These are phyloP conservation scores for Asterochloris sp. DNA, from an alignment of 139 green algal species.

Conservation along the genomic window DNA sequence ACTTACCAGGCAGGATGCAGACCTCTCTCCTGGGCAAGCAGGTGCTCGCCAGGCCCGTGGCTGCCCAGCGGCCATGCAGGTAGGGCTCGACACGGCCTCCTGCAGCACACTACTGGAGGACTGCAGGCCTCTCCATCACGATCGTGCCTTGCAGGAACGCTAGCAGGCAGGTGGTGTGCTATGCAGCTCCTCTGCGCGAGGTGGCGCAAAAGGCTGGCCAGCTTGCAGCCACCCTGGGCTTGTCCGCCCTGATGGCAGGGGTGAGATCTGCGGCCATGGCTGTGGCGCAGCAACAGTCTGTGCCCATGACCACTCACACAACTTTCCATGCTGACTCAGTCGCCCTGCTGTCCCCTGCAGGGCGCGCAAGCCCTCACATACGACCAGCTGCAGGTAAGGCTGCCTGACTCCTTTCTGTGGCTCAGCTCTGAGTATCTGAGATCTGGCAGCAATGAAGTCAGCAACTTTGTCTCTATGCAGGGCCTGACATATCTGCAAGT, in stretches of 20 bases:
- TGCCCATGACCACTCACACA: neutral
- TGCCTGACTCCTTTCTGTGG: neutral
- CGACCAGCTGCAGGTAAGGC: slow-evolving; percentile 73
- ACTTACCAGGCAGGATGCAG: neutral
- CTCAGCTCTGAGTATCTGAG: neutral
- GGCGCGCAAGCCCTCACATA: slow-evolving; percentile 85
- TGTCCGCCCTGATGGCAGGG: slow-evolving; percentile 67
- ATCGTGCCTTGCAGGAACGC: slow-evolving; percentile 20
- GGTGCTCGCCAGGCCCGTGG: too few relatives aligned
- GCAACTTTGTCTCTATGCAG: slow-evolving; percentile 35
- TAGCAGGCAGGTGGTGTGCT: slow-evolving; percentile 26
- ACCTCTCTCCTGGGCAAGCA: too few relatives aligned
- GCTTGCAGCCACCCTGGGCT: slow-evolving; percentile 55
- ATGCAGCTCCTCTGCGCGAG: slow-evolving; percentile 27
- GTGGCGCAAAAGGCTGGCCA: slow-evolving; percentile 35
- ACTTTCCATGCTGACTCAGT: neutral
- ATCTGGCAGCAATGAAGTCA: neutral
- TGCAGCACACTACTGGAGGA: too few relatives aligned
- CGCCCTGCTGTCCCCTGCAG: neutral
- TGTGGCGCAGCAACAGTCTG: neutral
- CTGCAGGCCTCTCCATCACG: too few relatives aligned
- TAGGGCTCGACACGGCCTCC: too few relatives aligned
- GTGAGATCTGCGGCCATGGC: slow-evolving; percentile 38
- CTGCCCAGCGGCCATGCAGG: too few relatives aligned
- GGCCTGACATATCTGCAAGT: slow-evolving; percentile 97